Evolutionary conservation across 345 rosid species (phyloP).

Genomic region (Passiflora organensis): DNA sequence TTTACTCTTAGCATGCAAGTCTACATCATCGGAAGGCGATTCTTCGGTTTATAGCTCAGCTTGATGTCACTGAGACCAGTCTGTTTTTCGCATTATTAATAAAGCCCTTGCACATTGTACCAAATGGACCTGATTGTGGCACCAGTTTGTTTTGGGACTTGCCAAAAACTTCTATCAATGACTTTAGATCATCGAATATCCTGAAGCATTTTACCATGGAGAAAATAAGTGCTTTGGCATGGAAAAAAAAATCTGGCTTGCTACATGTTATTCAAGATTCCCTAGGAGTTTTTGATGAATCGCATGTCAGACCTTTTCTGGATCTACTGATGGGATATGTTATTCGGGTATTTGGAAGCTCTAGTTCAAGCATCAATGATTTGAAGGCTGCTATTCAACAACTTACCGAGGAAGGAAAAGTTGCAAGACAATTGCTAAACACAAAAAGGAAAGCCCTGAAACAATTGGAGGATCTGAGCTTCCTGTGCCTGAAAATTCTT

Average conservation of each 20-base stretch:
- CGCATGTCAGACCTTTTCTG: slow-evolving; percentile 63
- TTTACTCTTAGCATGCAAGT: slow-evolving; percentile 61
- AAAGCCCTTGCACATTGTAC: slow-evolving; percentile 58
- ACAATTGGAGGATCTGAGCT: slow-evolving; percentile 76
- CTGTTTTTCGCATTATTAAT: slow-evolving; percentile 73
- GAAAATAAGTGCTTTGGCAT: slow-evolving; percentile 45
- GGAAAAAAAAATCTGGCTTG: slow-evolving; percentile 74
- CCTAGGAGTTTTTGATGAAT: slow-evolving; percentile 72
- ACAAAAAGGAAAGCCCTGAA: slow-evolving; percentile 13
- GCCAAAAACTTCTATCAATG: slow-evolving; percentile 32
- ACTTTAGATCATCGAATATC: slow-evolving; percentile 41
- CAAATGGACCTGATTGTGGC: slow-evolving; percentile 42
- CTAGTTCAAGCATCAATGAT: slow-evolving; percentile 36
- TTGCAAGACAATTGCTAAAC: background rate
- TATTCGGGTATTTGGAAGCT: slow-evolving; percentile 60
- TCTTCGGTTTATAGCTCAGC: slow-evolving; percentile 71
- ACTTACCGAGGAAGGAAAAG: background rate
- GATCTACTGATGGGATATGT: slow-evolving; percentile 80
- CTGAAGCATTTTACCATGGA: slow-evolving; percentile 57
- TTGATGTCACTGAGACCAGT: slow-evolving; percentile 63
- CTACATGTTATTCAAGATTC: slow-evolving; percentile 78
- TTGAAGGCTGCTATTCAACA: slow-evolving; percentile 20
- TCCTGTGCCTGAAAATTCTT: slow-evolving; percentile 70
- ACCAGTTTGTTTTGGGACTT: slow-evolving; percentile 34
- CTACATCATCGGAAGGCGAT: slow-evolving; percentile 69